Percentiles rank a stretch among this genome's conserved stretches.
phyloP scores from a whole-genome alignment of 129 eudicot species.

The Chrysanthemum lavandulifolium region DNA sequence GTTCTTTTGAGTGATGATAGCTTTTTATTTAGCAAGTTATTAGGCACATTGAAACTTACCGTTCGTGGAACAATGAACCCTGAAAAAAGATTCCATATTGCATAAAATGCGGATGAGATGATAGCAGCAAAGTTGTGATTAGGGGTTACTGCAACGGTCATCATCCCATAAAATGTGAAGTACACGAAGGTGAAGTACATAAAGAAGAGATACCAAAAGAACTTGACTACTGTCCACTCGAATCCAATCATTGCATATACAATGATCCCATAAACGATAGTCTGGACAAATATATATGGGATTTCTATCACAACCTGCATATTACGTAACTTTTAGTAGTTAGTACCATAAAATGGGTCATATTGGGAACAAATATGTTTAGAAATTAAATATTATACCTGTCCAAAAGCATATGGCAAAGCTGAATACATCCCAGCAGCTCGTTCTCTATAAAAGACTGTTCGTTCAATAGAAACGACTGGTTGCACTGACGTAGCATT shows the following conservation, averaged over 20 bases:
- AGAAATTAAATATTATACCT: constrained; percentile 36
- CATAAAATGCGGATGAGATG: constrained; percentile 70
- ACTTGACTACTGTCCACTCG: constrained; percentile 71
- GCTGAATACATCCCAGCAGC: constrained; percentile 99
- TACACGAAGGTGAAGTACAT: constrained; percentile 83
- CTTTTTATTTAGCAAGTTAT: neutral
- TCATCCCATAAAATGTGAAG: constrained; percentile 92
- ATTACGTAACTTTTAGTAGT: neutral
- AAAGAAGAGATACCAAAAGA: constrained; percentile 77
- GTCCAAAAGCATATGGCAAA: constrained; percentile 86
- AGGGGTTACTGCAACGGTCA: constrained; percentile 85
- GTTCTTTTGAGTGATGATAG: neutral
- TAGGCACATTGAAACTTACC: constrained; percentile 41
- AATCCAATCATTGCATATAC: constrained; percentile 87
- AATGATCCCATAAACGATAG: constrained; percentile 62
- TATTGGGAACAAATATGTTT: neutral
- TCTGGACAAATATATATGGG: constrained; percentile 67
- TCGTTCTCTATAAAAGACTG: constrained; percentile 91
- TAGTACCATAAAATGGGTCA: constrained; percentile 9
- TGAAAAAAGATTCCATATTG: constrained; percentile 82
- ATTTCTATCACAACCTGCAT: constrained; percentile 82
- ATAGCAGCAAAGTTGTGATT: constrained; percentile 74
- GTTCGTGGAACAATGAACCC: constrained; percentile 84
- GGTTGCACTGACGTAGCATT: constrained; percentile 81
- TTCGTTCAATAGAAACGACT: constrained; percentile 78